Base-by-base conservation (phyloP, 176 grass and related monocot species). In the Carex cristatella region DNA sequence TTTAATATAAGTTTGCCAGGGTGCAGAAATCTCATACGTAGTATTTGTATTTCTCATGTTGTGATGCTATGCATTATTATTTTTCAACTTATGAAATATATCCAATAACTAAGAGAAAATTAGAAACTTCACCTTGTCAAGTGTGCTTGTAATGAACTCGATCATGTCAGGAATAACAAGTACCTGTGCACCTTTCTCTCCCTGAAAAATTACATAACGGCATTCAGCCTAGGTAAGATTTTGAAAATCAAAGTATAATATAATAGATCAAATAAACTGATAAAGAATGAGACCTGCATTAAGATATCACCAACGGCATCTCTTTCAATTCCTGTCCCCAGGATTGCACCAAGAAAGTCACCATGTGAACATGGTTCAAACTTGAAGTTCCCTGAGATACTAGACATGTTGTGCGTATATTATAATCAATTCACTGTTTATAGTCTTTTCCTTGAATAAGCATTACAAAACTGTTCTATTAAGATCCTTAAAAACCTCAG, bases 241-340 rank as follows among this genome's bases (percentile, higher is more conserved):
- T 69, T 15, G 13, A 66, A 66, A 66, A 66, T 30, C 64, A 74
- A 74, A 74, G 48, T 56, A 54, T 32, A 16, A 77, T 31, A 31
- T 1, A 54, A 57, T 33, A 64, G 11, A 81, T 79, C 72, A 69
- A 27, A 19, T 84, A 35, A 81, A 74, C 61, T 74, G 79, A 57
- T 68, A 60, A 62, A n/a, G 37, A 12, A 87, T 65, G 42, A 49
- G 30, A 97, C 96, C 96, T 98, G 96, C 85, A 98, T 81, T 87
- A 98, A 81, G 80, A 98, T 95, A 92, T 98, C 96, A 88, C 96
- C 96, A 94, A 95, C 85, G 60, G 90, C 94, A 32, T 95, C 96
- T 87, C 93, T 98, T 79, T 86, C 85, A 68, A 98, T 95, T 79
- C 91, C 96, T 72, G 89, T 88, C 64, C 93, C 88, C 44, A 98